Evolutionary conservation across 257 asterid genomes (phyloP), one percentile per base, ranked within the genome.

Genomic region (Henckelia pumila): DNA sequence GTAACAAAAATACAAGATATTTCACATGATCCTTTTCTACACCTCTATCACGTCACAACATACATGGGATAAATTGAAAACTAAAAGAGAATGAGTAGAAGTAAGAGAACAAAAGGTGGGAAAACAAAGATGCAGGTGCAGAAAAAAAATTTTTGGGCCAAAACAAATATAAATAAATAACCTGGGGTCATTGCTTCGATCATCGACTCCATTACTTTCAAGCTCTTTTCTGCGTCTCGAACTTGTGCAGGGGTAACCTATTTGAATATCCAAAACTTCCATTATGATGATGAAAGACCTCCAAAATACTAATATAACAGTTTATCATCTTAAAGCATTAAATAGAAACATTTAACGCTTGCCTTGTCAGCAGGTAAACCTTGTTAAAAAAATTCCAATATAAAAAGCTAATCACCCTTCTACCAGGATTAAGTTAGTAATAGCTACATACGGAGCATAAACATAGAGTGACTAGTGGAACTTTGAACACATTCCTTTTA

Each of bases 181-280:
- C 98, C 97, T 76, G 95, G 89, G 33, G 96, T 88, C 99, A 93
- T 93, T 57, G 66, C 99, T 79, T 93, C 99, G 10, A 93, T 90
- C 95, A 93, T 90, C 24, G 96, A 84, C 73, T 93, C 99, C 99
- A 93, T 93, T 47, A 93, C 70, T 80, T 80, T 74, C 83, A 80
- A 59, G 79, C 63, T 90, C 89, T 88, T 93, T 75, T 93, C 99
- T 11, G 99, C 95, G 70, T 93, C 96, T 69, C 99, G 94, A 77
- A 93, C 85, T 86, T 93, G 99, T 75, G 99, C 90, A 72, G 99
- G 99, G 75, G 97, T 85, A n/a, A 93, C 88, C 98, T 89, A 85
- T 76, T 66, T 63, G 71, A 35, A 64, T 37, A 81, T 56, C 78
- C 69, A 67, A 52, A 28, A 71, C 28, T 60, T 66, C 17, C 50